Evolutionary conservation across 2,329 filamentous ascomycete genomes (phyloP), one percentile per base, ranked within the genome.

Genomic region (Nemania sp.): DNA sequence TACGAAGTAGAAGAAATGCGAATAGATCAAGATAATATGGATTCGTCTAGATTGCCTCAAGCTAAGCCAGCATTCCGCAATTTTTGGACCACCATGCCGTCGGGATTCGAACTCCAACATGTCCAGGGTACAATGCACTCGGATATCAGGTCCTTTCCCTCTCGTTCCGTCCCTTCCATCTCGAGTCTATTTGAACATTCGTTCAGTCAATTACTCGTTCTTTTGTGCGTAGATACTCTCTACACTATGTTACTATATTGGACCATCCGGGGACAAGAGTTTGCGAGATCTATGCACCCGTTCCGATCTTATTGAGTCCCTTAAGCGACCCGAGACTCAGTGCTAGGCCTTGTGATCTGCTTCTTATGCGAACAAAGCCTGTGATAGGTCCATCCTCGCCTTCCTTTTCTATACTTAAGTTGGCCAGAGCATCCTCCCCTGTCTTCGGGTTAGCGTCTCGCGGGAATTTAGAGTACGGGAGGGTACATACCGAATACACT

Each of bases 401-500:
- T 72, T 97, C 92, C 77, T 97, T 93, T 75, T 99, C 94, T 67
- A 99, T 97, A 71, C 92, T 97, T 73, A 99, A 71, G 72, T 99
- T 99, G 68, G 94, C 94, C 67, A 99, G 78, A 56, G 94, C 94
- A 77, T 99, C 94, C 89, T 99, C 94, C 61, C 94, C 94, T 99
- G 56, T 37, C 22, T 5, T 56, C 20, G 36, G n/a, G n/a, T 65
- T 61, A 68, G 62, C 20, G 12, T 42, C 12, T 19, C 9, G 6
- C 20, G 23, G 20, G 39, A 8, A 49, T 23, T 2, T 14, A 47
- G 24, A 14, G 19, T 34, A 24, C 22, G 34, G 52, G 54, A 15
- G 45, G 33, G 23, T 37, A 83, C 92, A 79, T 88, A 99, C 94
- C 94, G 72, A 99, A 99, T 45, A 99, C 93, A 71, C 92, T 97